These are phyloP conservation scores for Elongisporangium prolatum DNA, from an alignment of 352 stramenopile species.

Conservation along the genomic window DNA sequence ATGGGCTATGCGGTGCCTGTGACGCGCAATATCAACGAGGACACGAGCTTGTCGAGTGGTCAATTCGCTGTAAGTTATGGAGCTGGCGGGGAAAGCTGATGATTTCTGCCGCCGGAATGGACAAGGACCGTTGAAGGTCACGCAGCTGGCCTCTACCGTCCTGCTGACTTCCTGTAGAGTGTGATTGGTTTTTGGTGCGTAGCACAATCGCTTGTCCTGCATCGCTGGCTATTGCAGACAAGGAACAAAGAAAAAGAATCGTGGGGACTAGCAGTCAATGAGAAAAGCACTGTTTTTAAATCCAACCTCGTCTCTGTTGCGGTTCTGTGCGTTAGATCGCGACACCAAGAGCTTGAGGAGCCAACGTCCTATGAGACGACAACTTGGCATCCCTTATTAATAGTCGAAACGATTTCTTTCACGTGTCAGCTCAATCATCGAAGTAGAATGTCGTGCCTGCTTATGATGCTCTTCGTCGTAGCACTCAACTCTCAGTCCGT, in stretches of 20 bases:
- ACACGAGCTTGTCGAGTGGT: neutral
- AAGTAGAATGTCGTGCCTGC: neutral
- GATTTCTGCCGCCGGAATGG: neutral
- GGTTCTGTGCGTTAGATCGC: neutral
- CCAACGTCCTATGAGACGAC: no score
- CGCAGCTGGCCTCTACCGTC: neutral
- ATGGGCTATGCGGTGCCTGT: neutral
- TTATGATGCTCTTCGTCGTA: neutral
- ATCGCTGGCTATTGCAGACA: neutral
- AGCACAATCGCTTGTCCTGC: neutral
- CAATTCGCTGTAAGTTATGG: neutral
- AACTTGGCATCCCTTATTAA: neutral
- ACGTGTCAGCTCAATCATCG: neutral
- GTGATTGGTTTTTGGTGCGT: constrained; percentile 1
- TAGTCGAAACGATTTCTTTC: neutral
- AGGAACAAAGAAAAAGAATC: neutral
- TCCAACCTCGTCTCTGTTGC: neutral
- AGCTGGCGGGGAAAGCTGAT: neutral
- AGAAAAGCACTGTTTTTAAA: neutral
- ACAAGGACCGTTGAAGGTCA: neutral
- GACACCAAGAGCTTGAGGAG: no score
- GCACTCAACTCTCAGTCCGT: neutral
- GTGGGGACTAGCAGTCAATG: neutral
- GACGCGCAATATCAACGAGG: neutral
- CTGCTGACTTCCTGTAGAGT: neutral